Evolutionary conservation across 495 filamentous ascomycete genomes (phyloP).

Genomic region (Haplographium delicatum): DNA sequence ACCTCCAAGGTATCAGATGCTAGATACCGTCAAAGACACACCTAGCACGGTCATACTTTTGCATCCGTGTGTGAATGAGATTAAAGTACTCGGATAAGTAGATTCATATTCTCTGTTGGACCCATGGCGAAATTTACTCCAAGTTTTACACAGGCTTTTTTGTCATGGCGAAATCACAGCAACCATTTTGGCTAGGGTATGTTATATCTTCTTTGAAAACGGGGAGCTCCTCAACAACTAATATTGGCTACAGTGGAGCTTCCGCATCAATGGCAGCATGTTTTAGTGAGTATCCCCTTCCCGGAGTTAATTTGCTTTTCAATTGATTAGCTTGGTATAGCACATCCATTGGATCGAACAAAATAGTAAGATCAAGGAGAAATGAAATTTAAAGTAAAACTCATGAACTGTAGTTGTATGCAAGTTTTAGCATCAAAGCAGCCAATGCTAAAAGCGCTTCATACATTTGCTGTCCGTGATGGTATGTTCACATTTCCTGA

Average conservation of each 20-base stretch:
- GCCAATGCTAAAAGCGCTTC: conserved; percentile 31
- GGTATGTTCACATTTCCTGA: conserved; percentile 21
- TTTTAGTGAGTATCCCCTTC: conserved; percentile 30
- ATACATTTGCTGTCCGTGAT: conserved; percentile 32
- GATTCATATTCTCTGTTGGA: too few species aligned
- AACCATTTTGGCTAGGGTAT: conserved; percentile 33
- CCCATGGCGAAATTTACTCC: too few species aligned
- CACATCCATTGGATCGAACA: conserved; percentile 35
- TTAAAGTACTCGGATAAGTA: too few species aligned
- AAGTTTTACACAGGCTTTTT: background rate
- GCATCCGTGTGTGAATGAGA: too few species aligned
- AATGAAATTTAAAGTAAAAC: background rate
- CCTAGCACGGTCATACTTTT: too few species aligned
- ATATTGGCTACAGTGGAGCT: conserved; percentile 27
- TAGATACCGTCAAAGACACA: too few species aligned
- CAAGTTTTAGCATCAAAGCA: conserved; percentile 32
- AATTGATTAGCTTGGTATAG: conserved; percentile 9
- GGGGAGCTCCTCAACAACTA: background rate
- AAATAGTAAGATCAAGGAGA: conserved; percentile 29
- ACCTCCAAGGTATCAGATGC: too few species aligned
- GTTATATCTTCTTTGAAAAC: background rate
- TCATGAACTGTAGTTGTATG: conserved; percentile 28
- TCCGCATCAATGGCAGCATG: conserved; percentile 37
- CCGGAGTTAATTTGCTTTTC: background rate
- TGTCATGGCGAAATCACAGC: conserved; percentile 21